Evolutionary conservation across 2,329 filamentous ascomycete genomes (phyloP), one percentile per base, ranked within the genome.

Genomic region (Cercospora sojina): DNA sequence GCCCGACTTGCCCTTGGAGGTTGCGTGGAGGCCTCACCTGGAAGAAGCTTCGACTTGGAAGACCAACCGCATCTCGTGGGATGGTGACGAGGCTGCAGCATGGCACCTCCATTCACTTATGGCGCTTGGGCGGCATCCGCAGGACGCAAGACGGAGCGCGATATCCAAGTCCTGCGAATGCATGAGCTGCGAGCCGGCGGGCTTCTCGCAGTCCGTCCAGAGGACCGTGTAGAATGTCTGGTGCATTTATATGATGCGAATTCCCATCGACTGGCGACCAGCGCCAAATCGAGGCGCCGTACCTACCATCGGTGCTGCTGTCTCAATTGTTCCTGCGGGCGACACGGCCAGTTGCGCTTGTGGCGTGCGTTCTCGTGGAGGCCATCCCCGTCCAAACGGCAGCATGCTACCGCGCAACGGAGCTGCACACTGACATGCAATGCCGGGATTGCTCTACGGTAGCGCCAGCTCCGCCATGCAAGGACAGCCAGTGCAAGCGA

Each of bases 321-420:
- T 67, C 65, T 70, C 64, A 63, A 64, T 63, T 62, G 62, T 66
- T 64, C 66, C 68, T 68, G 64, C 59, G 56, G 49, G 57, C 60
- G 57, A 41, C 25, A 12, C 60, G 25, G 58, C 58, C 57, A 35
- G 59, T 51, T 55, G 49, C 64, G 59, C 59, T 65, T 59, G 66
- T 65, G 64, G 65, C 64, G 58, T 53, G 57, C 57, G 12, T 57
- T 51, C 64, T 56, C 64, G 61, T 70, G 64, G 64, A 65, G 59
- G 64, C 61, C 67, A 29, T 23, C 27, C 41, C n/a, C 32, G 35
- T 16, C 27, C 49, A 59, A 43, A 13, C 38, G 27, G 57, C 59
- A 35, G 35, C 59, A 35, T 62, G 55, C 57, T 58, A 57, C 56
- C 47, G 27, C 55, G 38, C 53, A 57, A 25, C 57, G 51, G n/a